phyloP scores from a whole-genome alignment of 2,329 filamentous ascomycete genomes.

The Aspergillus sp. region DNA sequence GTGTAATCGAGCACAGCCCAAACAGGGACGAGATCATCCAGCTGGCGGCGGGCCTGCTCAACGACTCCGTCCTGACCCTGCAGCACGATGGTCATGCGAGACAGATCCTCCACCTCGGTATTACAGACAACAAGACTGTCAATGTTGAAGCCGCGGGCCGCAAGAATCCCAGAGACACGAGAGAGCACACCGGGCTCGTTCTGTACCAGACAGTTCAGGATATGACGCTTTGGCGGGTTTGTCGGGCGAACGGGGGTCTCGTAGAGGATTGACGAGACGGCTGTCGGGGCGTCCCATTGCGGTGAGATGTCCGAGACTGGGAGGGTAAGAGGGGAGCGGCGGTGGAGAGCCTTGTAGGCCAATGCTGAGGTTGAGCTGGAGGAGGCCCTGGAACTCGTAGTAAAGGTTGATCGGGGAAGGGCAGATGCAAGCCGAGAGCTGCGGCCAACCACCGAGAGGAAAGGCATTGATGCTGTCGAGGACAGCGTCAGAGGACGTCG shows the following conservation, averaged over 20 bases:
- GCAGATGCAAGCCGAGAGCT: conserved; percentile 33
- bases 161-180: conserved; percentile 92
- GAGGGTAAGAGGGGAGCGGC: conserved; percentile 83
- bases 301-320: conserved; percentile 75
- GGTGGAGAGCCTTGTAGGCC: conserved; percentile 95
- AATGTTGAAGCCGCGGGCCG: conserved; percentile 97
- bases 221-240: conserved; percentile 86
- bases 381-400: conserved; percentile 37
- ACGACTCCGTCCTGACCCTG: conserved; percentile 96
- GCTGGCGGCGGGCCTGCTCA: conserved; percentile 91
- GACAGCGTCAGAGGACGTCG: conserved; percentile 42
- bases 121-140: conserved; percentile 97
- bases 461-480: conserved; percentile 35
- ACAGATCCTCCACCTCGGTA: conserved; percentile 95
- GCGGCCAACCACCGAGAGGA: conserved; percentile 32
- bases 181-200: conserved; percentile 98
- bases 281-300: conserved; percentile 86
- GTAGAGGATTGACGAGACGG: conserved; percentile 98
- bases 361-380: conserved; percentile 83
- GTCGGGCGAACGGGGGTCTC: conserved; percentile 87
- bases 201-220: conserved; percentile 97
- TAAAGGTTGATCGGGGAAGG: conserved; percentile 33
- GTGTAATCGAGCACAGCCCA: conserved; percentile 99
- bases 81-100: conserved; percentile 97
- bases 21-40: conserved; percentile 95